Evolutionary conservation across 2,329 filamentous ascomycete genomes (phyloP).

Genomic region (Trichoderma citrinoviride): DNA sequence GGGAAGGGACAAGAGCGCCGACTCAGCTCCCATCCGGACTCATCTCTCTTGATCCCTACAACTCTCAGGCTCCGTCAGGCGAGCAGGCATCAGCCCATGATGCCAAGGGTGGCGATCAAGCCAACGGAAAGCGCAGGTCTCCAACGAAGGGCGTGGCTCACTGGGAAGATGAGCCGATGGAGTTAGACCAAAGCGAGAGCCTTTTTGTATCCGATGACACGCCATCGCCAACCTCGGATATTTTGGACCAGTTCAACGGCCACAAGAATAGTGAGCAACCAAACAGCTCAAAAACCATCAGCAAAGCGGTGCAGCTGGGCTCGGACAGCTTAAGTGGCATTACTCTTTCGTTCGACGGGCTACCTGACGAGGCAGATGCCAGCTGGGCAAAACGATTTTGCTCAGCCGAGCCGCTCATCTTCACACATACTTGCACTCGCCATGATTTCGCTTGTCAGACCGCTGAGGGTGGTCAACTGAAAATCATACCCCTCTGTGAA

Average conservation of each 20-base stretch:
- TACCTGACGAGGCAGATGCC: constrained; percentile 22
- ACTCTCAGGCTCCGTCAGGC: not conserved
- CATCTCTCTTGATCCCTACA: constrained; percentile 32
- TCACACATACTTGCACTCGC: constrained; percentile 37
- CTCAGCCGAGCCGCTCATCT: constrained; percentile 29
- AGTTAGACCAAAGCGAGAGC: constrained; percentile 26
- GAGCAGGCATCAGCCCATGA: not conserved
- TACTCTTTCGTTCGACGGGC: constrained; percentile 22
- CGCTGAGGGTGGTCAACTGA: constrained; percentile 8
- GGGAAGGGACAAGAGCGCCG: constrained; percentile 41
- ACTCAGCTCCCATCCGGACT: constrained; percentile 34
- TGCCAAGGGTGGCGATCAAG: not conserved
- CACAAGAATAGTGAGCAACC: not conserved
- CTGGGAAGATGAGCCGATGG: constrained; percentile 29
- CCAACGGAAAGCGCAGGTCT: not conserved
- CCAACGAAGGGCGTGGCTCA: constrained; percentile 23
- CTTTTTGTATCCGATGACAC: constrained; percentile 27
- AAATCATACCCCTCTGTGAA: constrained; percentile 24
- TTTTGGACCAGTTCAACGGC: not conserved
- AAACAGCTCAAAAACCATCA: not conserved
- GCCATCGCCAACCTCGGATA: not conserved
- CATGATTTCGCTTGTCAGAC: constrained; percentile 32
- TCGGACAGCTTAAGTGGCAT: not conserved
- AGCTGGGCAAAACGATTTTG: constrained; percentile 33
- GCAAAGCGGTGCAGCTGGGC: constrained; percentile 24